Evolutionary conservation across 176 grass and related monocot species (phyloP).

Genomic region (Microstegium vimineum): DNA sequence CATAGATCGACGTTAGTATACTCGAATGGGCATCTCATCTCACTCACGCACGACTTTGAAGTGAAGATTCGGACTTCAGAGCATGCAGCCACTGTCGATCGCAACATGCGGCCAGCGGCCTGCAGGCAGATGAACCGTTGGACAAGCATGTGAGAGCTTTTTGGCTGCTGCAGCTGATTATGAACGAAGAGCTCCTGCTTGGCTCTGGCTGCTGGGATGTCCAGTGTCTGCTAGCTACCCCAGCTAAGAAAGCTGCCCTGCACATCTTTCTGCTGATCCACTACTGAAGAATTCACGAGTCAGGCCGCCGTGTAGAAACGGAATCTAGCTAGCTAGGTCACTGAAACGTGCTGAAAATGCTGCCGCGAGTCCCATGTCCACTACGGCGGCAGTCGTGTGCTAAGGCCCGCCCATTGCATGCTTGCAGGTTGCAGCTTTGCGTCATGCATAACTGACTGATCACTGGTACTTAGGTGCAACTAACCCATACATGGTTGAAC

Average conservation of each 20-base stretch:
- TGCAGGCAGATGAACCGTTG: neutral
- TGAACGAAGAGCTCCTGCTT: too few species aligned
- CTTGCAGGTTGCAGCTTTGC: too few species aligned
- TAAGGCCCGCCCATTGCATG: too few species aligned
- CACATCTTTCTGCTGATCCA: constrained; percentile 2
- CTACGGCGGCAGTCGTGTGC: too few species aligned
- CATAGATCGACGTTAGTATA: too few species aligned
- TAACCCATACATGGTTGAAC: neutral
- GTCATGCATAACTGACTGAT: neutral
- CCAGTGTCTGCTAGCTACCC: too few species aligned
- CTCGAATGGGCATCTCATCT: neutral
- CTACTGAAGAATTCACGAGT: neutral
- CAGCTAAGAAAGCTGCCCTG: neutral
- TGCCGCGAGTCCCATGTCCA: too few species aligned
- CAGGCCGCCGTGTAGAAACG: neutral
- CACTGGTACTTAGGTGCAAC: neutral
- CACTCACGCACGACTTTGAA: neutral
- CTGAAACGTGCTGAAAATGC: neutral
- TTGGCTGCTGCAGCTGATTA: constrained; percentile 1
- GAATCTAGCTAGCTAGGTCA: neutral
- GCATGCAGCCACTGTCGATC: neutral
- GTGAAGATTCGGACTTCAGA: neutral
- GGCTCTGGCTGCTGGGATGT: neutral
- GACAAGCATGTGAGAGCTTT: neutral
- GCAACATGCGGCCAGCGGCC: neutral